Evolutionary conservation across 2,329 filamentous ascomycete species (phyloP).

Genomic region (Penicillium decumbens): DNA sequence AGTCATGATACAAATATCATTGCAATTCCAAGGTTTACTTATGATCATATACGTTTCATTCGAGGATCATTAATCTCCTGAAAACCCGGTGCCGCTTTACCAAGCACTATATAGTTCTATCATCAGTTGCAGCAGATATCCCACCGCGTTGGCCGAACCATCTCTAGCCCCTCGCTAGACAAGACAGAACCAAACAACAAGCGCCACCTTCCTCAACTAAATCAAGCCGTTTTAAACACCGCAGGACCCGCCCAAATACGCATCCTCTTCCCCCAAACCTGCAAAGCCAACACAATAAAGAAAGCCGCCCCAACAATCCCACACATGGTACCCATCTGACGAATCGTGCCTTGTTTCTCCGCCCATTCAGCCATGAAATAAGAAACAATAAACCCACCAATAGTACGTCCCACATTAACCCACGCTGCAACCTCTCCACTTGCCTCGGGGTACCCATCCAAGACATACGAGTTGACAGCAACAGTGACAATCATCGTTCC

Average conservation of each 20-base stretch:
- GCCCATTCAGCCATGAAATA: conserved; percentile 54
- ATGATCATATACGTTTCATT: neutral
- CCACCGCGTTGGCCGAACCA: too few species aligned
- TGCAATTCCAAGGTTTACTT: too few species aligned
- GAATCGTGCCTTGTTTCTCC: conserved; percentile 40
- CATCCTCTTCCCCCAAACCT: conserved; percentile 38
- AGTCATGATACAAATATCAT: neutral
- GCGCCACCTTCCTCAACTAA: neutral
- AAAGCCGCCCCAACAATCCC: conserved; percentile 40
- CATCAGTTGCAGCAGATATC: too few species aligned
- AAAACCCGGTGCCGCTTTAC: too few species aligned
- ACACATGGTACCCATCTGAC: conserved; percentile 48
- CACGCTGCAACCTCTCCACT: conserved; percentile 52
- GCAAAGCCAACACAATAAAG: conserved; percentile 34
- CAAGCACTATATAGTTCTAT: too few species aligned
- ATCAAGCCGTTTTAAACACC: conserved; percentile 12
- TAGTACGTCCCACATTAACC: conserved; percentile 49
- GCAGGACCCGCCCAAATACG: conserved; percentile 20
- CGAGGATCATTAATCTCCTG: neutral
- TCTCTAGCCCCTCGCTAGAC: too few species aligned
- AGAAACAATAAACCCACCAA: conserved; percentile 50
- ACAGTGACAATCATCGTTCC: conserved; percentile 55
- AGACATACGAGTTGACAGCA: conserved; percentile 50
- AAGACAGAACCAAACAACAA: too few species aligned
- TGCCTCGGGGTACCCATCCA: conserved; percentile 54